Evolutionary conservation across 148 eudicot species (phyloP).

Genomic region (Silene latifolia): DNA sequence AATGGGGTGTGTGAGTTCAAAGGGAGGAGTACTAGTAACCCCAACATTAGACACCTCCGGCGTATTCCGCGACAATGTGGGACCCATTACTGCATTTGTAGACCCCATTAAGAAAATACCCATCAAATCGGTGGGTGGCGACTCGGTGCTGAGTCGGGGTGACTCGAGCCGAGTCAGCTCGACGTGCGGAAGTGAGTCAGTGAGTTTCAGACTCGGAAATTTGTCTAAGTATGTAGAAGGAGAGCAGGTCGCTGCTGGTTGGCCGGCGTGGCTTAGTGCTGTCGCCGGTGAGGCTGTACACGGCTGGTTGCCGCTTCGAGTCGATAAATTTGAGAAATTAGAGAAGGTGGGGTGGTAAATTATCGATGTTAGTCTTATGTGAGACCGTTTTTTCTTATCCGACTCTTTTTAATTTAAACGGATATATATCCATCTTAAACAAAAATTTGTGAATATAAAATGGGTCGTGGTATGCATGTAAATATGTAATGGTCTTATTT

Average conservation of each 20-base stretch:
- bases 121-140: background rate
- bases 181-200: constrained; percentile 47
- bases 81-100: background rate
- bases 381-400: too few relatives aligned
- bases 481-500: background rate
- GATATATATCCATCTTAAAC: too few relatives aligned
- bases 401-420: too few relatives aligned
- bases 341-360: constrained; percentile 53
- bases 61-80: constrained; percentile 40
- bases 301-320: constrained; percentile 85
- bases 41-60: constrained; percentile 74
- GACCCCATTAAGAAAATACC: background rate
- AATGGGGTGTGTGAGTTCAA: constrained; percentile 93
- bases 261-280: constrained; percentile 98
- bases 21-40: constrained; percentile 77
- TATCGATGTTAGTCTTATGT: too few relatives aligned
- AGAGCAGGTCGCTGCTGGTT: constrained; percentile 93
- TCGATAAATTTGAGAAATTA: constrained; percentile 78
- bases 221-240: constrained; percentile 72
- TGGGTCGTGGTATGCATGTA: too few relatives aligned
- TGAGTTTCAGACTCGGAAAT: constrained; percentile 81
- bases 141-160: constrained; percentile 24
- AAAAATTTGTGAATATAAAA: too few relatives aligned
- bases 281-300: constrained; percentile 96
- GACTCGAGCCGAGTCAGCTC: constrained; percentile 55